A percentile compares a stretch with the other conserved stretches of the same genome.
These are phyloP conservation scores for Porodaedalea pini DNA, from an alignment of 1,284 basidiomycete genomes.

Conservation along the genomic window DNA sequence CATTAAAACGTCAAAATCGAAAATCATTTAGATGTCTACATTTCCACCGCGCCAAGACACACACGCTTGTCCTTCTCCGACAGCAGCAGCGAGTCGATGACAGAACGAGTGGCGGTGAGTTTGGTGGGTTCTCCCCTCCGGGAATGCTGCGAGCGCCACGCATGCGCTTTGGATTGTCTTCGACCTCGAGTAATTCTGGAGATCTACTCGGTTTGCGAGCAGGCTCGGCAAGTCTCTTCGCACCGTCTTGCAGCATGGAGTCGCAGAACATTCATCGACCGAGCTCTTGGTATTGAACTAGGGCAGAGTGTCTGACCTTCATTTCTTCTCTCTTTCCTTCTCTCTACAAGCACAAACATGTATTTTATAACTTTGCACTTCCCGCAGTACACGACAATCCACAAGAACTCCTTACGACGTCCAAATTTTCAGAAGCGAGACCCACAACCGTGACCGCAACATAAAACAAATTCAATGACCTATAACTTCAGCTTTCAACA, in stretches of 20 bases:
- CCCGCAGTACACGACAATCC: background rate
- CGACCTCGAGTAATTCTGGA: background rate
- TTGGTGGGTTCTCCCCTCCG: background rate
- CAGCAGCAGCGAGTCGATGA: background rate
- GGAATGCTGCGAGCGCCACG: background rate
- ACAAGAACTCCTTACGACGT: background rate
- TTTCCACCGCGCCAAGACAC: slow-evolving; percentile 15
- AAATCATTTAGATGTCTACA: slow-evolving; percentile 14
- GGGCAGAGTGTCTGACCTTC: background rate
- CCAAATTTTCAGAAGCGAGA: background rate
- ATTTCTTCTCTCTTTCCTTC: background rate
- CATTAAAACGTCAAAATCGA: background rate
- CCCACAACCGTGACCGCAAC: background rate
- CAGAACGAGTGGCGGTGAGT: background rate
- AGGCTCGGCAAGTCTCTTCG: slow-evolving; percentile 13
- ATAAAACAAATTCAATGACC: slow-evolving; percentile 1
- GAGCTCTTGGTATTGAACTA: slow-evolving; percentile 18
- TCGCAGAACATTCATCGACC: slow-evolving; percentile 8
- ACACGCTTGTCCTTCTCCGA: slow-evolving; percentile 16
- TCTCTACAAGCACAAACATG: background rate
- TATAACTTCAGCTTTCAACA: slow-evolving; percentile 10
- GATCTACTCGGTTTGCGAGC: background rate
- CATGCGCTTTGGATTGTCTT: slow-evolving; percentile 9
- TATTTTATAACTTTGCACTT: background rate
- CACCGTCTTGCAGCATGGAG: slow-evolving; percentile 12